Base-by-base conservation (phyloP, 306 rosid species). In the Medicago truncatula region DNA sequence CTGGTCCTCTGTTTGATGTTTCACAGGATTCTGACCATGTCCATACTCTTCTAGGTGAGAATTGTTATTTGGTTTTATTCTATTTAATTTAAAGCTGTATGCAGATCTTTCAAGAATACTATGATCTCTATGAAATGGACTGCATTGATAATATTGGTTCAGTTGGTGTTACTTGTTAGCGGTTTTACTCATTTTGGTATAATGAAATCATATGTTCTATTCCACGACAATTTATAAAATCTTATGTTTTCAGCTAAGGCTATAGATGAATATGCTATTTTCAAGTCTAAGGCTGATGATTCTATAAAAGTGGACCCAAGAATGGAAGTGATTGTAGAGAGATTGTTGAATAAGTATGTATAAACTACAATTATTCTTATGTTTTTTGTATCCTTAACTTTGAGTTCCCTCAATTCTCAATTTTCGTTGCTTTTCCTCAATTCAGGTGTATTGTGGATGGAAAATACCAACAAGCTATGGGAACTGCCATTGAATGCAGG, bases 381-480 rank as follows among this genome's bases (percentile, higher is more conserved):
- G 28, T 46, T 64, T 52, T 43, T 36, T 72, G 54, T 34, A 21
- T 40, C 47, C 66, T 34, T 66, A 15, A 16, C 71, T 65, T 43
- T 59, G 28, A 72, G 58, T 59, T 71, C 23, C 34, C 46, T 67
- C 40, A 38, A 66, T 36, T 53, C 46, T 67, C 40, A 25, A 66
- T 36, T 53, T 38, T 62, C 73, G 67, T 78, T 67, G 81, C 64
- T 40, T 67, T 71, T 67, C 64, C 15, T 31, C 53, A 44, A 53
- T 77, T 43, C 79, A 95, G 99, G 92, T 95, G 99, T 77, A 95
- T 92, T 40, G 53, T 82, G 76, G 97, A 95, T 82, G 99, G 99
- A 43, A 95, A 90, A 77, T 92, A 90, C 86, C 97, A 91, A 43
- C 99, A 95, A 83, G 99, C 97, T 67, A 92, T 95, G 97, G 99